phyloP scores from a whole-genome alignment of 2,329 filamentous ascomycete species.

The Orbilia ellipsospora region DNA sequence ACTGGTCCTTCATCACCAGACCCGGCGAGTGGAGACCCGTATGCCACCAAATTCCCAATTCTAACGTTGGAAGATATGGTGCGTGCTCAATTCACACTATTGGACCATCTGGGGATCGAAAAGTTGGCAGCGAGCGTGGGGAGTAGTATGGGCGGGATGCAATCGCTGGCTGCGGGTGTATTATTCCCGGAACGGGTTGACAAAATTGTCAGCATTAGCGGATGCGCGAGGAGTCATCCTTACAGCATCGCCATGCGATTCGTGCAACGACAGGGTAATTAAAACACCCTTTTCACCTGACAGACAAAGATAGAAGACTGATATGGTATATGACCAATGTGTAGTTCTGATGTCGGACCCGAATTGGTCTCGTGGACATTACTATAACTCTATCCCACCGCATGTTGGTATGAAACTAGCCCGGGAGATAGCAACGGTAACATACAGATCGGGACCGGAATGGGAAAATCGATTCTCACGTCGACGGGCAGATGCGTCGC shows the following conservation, averaged over 20 bases:
- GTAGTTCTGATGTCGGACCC: slow-evolving; percentile 98
- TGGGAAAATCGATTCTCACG: slow-evolving; percentile 97
- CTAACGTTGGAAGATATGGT: slow-evolving; percentile 98
- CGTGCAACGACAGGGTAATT: slow-evolving; percentile 81
- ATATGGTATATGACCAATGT: not conserved
- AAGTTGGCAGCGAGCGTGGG: slow-evolving; percentile 92
- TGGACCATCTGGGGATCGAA: slow-evolving; percentile 80
- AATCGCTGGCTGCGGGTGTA: slow-evolving; percentile 86
- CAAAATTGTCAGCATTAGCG: slow-evolving; percentile 87
- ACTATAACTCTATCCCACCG: slow-evolving; percentile 87
- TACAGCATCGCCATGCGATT: slow-evolving; percentile 99
- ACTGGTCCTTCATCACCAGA: slow-evolving; percentile 90
- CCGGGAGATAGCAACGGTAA: slow-evolving; percentile 95
- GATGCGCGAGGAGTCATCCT: slow-evolving; percentile 92
- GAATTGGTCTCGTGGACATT: slow-evolving; percentile 94
- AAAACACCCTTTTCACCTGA: slow-evolving; percentile 3
- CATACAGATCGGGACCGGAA: slow-evolving; percentile 93
- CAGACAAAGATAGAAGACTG: slow-evolving; percentile 7
- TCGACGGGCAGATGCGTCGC: slow-evolving; percentile 82
- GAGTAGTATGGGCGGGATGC: slow-evolving; percentile 98
- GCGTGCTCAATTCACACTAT: slow-evolving; percentile 87
- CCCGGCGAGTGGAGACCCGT: slow-evolving; percentile 77
- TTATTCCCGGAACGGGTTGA: slow-evolving; percentile 84
- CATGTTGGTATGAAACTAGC: slow-evolving; percentile 98
- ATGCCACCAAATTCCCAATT: slow-evolving; percentile 95